Base-by-base conservation (phyloP, 768 basidiomycete genomes). In the Xerocomellus chrysenteron region DNA sequence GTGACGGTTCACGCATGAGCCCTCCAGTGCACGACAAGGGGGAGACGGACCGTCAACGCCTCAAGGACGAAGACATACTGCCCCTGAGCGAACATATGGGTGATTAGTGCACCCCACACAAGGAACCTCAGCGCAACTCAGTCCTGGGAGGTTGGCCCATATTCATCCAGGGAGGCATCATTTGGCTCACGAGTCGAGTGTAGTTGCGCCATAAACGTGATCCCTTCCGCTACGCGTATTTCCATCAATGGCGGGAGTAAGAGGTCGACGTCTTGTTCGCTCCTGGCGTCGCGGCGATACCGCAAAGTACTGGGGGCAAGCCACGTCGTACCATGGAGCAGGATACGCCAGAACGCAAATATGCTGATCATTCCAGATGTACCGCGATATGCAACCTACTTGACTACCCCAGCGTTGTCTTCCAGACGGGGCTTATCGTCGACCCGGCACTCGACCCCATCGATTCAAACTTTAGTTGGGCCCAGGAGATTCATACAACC, bases 371-470 rank as follows among this genome's bases (percentile, higher is more conserved):
- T 24, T 19, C n/a, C 42, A 75, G 75, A 7, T 79, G 78, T 52
- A 77, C 78, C 0, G 72, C 68, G 12, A 60, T 76, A 24, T 77
- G 74, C 70, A 81, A 81, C 55, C 59, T 80, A 16, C 62, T 74
- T 14, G 80, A 81, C 62, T 79, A 75, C 50, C 74, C 79, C 0
- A 72, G 73, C 1, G 74, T 71, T 3, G 74, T 78, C 5, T 76
- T 81, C 6, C 65, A 78, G 9, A 76, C 74, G 19, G 76, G 78
- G n/a, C 67, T 73, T 24, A 39, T 56, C 17, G 59, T 54, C 44
- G 66, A 73, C 51, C 63, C 73, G 40, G 41, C 60, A 2, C 5
- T 69, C 7, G 74, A 75, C 30, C 16, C 50, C 21, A 14, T 54
- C 19, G 42, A 61, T 43, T 44, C 65, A 9, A 21, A 19, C 26